Base-by-base conservation (phyloP, 2,329 filamentous ascomycete species). In the Penicillium frequentans region DNA sequence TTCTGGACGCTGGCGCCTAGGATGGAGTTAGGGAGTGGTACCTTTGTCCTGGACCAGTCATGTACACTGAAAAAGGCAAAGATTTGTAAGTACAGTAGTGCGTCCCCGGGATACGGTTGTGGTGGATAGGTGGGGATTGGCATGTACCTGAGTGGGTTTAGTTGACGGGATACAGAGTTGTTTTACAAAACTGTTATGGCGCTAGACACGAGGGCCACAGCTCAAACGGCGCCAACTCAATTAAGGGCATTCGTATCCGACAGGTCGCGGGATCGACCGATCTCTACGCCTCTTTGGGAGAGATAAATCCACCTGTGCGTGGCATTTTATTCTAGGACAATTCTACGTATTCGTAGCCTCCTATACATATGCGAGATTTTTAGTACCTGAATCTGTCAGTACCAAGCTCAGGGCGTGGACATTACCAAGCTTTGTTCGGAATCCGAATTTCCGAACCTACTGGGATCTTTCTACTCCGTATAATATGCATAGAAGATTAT, bases 161-260 rank as follows among this genome's bases (percentile, higher is more conserved):
- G 46, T 27, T 23, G 11, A 31, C 33, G 45, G 45, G 5, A 39
- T 19, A 21, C 48, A 37, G 14, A 37, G 16, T 26, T 23, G 11
- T 11, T 35, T 45, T 43, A 14, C 39, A 35, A 35, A 23, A 23
- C 46, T 49, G 42, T 50, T 23, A 39, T 37, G 48, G 33, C 35
- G 48, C 48, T 42, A 42, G 19, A 42, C 39, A 42, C 19, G 39
- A 31, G 54, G 37, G 44, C 43, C 35, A 44, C 54, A 37, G 52
- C 47, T 33, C 33, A 56, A 61, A 58, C 56, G 37, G 59, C 56
- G 53, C 49, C 27, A 61, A 61, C 59, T 61, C 48, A 55, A 61
- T 54, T 56, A 42, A 26, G 46, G 56, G 56, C 54, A 61, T 48
- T 59, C 39, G 33, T 55, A 59, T 61, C 54, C 59, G 56, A 56